Evolutionary conservation across 441 rosid species (phyloP), one percentile per base, ranked within the genome.

Genomic region (Euphorbia corollata): DNA sequence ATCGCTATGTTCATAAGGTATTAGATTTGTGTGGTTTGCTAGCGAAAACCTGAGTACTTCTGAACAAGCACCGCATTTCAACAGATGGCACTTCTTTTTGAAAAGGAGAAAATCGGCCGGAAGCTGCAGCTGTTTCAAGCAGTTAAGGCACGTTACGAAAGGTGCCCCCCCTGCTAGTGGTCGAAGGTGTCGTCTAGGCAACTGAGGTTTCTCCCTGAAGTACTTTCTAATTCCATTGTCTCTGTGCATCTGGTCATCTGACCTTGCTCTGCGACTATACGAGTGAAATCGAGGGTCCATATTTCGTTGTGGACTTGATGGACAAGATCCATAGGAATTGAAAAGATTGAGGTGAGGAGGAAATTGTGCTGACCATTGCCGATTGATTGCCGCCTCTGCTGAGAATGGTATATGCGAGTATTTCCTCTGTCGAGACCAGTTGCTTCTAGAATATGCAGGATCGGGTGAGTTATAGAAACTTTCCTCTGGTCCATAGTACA

Each of bases 161-260:
- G 98, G 98, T 13, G 95, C 96, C 27, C 90, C 99, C 2, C 98
- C 97, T 8, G 83, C 91, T 1, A 81, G 64, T 48, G 97, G 94
- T 59, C 87, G 80, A 60, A 87, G 74, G 75, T 80, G 81, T 48
- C 86, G 79, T 82, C 83, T 88, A 20, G 77, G 85, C 65, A 76
- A 72, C 36, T 70, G 75, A 73, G 68, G 78, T 77, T 81, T 84
- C 76, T 83, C 91, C 75, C 73, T 84, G 30, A 50, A 10, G 56
- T 78, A 74, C 71, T 71, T 85, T 68, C 74, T 82, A 79, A 65
- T 68, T 67, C 61, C 79, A 34, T 71, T 56, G 71, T 73, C 77
- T 70, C 75, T 78, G 68, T 69, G 73, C 73, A 82, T 83, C 71
- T 74, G 87, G 65, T 82, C 86, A 65, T 80, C 87, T 55, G 85